Base-by-base conservation (phyloP, 306 rosid species). In the Vigna hirtella region DNA sequence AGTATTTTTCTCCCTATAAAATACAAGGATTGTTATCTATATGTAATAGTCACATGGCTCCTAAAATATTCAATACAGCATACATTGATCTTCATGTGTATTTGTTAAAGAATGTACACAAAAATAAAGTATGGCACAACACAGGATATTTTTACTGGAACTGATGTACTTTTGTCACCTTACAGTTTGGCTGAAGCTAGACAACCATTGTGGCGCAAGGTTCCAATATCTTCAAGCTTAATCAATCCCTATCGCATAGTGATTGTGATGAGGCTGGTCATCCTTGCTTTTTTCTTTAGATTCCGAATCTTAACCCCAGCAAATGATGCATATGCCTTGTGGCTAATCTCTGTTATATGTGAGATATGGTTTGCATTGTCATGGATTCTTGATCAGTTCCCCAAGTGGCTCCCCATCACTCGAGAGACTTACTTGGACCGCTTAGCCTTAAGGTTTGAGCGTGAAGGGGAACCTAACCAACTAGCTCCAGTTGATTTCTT, bases 281-380 rank as follows among this genome's bases (percentile, higher is more conserved):
- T 86, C 77, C 79, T 86, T 7, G 24, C 45, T 5, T 83, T 86
- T 79, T 86, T 86, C 83, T 81, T 86, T 77, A 79, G 89, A 0
- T 86, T 86, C 73, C 83, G 89, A 9, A 83, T 86, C 81, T 53
- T 81, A 75, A 86, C 85, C 14, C 89, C 89, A 10, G 89, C 85
- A 53, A 77, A 89, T 16, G 93, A 95, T 34, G 98, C 98, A 74
- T 77, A 78, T 18, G 65, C 97, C 86, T 66, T 95, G 72, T 95
- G 98, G 98, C 77, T 91, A 0, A 89, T 92, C 89, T 95, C 98
- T 12, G 91, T 95, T 3, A 65, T 92, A 12, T 95, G 97, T 66
- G 98, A 95, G 82, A 73, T 92, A 74, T 95, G 98, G 98, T 95
- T 95, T 74, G 97, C 97, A 47, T 67, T 95, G 68, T 92, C 98